Conservation (phyloP, 2,329 filamentous ascomycete species). For the Talaromyces sp. region DNA sequence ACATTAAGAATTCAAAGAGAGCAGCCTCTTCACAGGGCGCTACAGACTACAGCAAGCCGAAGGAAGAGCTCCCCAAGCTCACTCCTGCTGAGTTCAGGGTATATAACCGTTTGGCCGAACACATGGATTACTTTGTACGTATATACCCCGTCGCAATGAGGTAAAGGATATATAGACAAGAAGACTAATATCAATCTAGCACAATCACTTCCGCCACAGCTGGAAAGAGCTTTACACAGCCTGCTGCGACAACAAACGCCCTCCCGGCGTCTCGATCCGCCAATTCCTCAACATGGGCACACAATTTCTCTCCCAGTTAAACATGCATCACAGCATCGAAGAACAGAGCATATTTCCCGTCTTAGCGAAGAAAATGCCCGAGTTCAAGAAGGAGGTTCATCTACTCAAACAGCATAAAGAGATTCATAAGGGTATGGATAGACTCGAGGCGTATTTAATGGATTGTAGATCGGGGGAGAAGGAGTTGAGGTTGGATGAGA, state of each 20-base stretch:
- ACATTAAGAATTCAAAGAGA: slow-evolving; percentile 38
- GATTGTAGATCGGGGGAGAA: slow-evolving; percentile 61
- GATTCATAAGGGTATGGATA: slow-evolving; percentile 74
- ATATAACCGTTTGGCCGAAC: slow-evolving; percentile 71
- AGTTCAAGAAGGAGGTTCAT: slow-evolving; percentile 65
- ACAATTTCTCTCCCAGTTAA: slow-evolving; percentile 68
- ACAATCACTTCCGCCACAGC: slow-evolving; percentile 69
- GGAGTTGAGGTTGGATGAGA: slow-evolving; percentile 53
- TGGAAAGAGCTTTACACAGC: slow-evolving; percentile 71
- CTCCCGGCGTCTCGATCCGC: slow-evolving; percentile 61
- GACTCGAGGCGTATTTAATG: slow-evolving; percentile 62
- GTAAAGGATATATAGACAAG: not conserved
- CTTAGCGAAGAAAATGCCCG: slow-evolving; percentile 73
- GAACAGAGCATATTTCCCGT: slow-evolving; percentile 77
- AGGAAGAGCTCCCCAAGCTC: slow-evolving; percentile 67
- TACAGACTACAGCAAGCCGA: slow-evolving; percentile 25
- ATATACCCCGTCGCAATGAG: slow-evolving; percentile 4
- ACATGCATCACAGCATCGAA: slow-evolving; percentile 77
- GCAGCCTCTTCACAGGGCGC: slow-evolving; percentile 30
- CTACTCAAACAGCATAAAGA: slow-evolving; percentile 70
- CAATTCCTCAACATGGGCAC: slow-evolving; percentile 67
- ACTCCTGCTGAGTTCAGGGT: slow-evolving; percentile 63
- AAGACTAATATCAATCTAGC: slow-evolving; percentile 46
- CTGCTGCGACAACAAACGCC: slow-evolving; percentile 58
- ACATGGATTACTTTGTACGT: slow-evolving; percentile 68